Evolutionary conservation across 306 rosid genomes (phyloP).

Genomic region (Lagenaria siceraria): DNA sequence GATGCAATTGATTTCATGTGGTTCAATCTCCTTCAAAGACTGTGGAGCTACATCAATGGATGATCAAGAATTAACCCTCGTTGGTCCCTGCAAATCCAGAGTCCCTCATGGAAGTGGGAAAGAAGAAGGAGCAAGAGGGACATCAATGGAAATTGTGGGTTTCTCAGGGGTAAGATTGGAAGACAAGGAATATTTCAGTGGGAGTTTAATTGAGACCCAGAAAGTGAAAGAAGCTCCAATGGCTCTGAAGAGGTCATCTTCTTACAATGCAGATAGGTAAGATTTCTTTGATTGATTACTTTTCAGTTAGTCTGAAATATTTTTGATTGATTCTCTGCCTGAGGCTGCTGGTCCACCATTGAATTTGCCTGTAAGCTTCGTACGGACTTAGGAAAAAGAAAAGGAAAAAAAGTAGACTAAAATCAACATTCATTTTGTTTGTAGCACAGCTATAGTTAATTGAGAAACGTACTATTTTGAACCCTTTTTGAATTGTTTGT

Average conservation of each 20-base stretch:
- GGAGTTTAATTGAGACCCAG: constrained; percentile 68
- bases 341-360: constrained; percentile 12
- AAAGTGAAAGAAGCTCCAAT: constrained; percentile 23
- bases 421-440: constrained; percentile 9
- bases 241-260: constrained; percentile 64
- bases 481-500: neutral
- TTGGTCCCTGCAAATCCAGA: constrained; percentile 52
- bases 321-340: constrained; percentile 29
- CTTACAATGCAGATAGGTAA: constrained; percentile 84
- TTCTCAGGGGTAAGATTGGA: constrained; percentile 51
- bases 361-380: constrained; percentile 22
- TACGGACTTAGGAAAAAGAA: constrained; percentile 15
- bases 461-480: neutral
- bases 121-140: constrained; percentile 15
- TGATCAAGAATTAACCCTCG: constrained; percentile 51
- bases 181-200: constrained; percentile 91
- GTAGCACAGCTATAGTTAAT: neutral
- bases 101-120: constrained; percentile 39
- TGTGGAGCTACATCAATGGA: constrained; percentile 31
- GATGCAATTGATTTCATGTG: constrained; percentile 73
- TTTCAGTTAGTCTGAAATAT: constrained; percentile 8
- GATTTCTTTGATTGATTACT: neutral
- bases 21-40: constrained; percentile 73
- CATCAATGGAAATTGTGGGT: constrained; percentile 28
- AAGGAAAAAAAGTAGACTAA: neutral